phyloP scores from a whole-genome alignment of 1,139 yeast species.

The Spathaspora sp. region DNA sequence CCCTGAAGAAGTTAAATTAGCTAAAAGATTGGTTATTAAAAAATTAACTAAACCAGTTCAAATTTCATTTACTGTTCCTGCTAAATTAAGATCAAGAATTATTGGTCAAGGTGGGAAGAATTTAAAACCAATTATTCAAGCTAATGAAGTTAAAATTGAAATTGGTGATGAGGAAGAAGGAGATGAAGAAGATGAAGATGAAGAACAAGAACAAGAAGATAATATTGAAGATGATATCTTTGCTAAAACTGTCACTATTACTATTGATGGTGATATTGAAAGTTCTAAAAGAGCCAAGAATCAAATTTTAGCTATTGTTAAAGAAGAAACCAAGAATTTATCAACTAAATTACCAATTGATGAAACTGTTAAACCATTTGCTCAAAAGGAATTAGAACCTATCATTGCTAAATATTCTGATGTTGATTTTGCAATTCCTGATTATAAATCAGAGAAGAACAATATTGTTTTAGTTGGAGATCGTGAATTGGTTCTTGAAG shows the following conservation, averaged over 20 bases:
- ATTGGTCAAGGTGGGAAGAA: constrained; percentile 90
- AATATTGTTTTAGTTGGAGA: constrained; percentile 58
- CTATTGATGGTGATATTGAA: constrained; percentile 82
- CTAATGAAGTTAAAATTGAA: constrained; percentile 73
- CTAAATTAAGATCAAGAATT: constrained; percentile 73
- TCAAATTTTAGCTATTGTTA: constrained; percentile 70
- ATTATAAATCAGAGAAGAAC: constrained; percentile 22
- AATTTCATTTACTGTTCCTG: constrained; percentile 66
- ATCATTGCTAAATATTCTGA: constrained; percentile 22
- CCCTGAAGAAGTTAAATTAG: constrained; percentile 64
- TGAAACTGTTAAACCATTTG: constrained; percentile 52
- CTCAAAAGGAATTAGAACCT: constrained; percentile 28
- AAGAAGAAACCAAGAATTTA: constrained; percentile 66
- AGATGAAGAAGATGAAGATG: constrained; percentile 19
- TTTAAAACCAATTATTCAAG: constrained; percentile 74
- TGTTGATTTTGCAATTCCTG: constrained; percentile 37
- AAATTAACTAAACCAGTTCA: constrained; percentile 76
- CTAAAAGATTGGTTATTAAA: constrained; percentile 74
- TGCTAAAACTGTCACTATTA: constrained; percentile 58
- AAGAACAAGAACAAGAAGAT: constrained; percentile 20
- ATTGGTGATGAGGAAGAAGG: constrained; percentile 44
- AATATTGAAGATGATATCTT: constrained; percentile 36
- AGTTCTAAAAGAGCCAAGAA: constrained; percentile 75
- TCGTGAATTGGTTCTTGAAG: constrained; percentile 55
- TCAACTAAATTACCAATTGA: constrained; percentile 50